Percentiles rank a stretch among this genome's conserved stretches.
Conservation (phyloP, 371 early-diverging fungal genomes). For the Entomophthora muscae region DNA sequence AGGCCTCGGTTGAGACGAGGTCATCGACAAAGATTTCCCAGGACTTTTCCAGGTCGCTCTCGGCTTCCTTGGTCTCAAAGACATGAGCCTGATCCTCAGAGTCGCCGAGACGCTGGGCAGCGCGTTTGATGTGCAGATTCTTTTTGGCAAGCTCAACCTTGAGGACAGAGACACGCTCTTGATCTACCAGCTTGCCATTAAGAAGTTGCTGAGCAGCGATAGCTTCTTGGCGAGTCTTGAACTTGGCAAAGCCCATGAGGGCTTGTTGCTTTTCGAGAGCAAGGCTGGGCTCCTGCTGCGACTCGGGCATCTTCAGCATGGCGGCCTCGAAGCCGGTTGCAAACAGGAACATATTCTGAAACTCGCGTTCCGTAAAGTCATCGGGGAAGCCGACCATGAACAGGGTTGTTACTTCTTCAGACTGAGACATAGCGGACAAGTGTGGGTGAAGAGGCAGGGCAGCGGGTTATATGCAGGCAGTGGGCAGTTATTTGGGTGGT, state of each 20-base stretch:
- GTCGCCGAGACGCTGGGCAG: neutral
- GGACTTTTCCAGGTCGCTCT: neutral
- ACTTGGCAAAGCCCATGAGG: slow-evolving; percentile 86
- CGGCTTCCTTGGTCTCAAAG: neutral
- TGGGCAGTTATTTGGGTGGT: slow-evolving; percentile 4
- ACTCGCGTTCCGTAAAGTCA: slow-evolving; percentile 91
- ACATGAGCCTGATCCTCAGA: neutral
- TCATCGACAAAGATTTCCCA: slow-evolving; percentile 5
- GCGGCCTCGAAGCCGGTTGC: slow-evolving; percentile 89
- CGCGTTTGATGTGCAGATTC: slow-evolving; percentile 59
- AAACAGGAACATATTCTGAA: slow-evolving; percentile 94
- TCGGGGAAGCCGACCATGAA: slow-evolving; percentile 96
- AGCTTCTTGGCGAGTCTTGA: slow-evolving; percentile 68
- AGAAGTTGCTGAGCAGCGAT: slow-evolving; percentile 71
- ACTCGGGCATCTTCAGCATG: slow-evolving; percentile 61
- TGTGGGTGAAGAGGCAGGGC: neutral
- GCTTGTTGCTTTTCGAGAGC: neutral
- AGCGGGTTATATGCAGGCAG: neutral
- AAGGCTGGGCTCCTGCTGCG: slow-evolving; percentile 21
- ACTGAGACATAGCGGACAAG: neutral
- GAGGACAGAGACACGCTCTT: slow-evolving; percentile 59
- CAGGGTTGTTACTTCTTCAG: slow-evolving; percentile 71
- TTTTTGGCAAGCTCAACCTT: slow-evolving; percentile 95
- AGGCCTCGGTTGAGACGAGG: slow-evolving; percentile 13
- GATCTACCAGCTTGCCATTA: slow-evolving; percentile 71